Conservation (phyloP, 139 green algal genomes). For the Chlamydomonas schloesseri region DNA sequence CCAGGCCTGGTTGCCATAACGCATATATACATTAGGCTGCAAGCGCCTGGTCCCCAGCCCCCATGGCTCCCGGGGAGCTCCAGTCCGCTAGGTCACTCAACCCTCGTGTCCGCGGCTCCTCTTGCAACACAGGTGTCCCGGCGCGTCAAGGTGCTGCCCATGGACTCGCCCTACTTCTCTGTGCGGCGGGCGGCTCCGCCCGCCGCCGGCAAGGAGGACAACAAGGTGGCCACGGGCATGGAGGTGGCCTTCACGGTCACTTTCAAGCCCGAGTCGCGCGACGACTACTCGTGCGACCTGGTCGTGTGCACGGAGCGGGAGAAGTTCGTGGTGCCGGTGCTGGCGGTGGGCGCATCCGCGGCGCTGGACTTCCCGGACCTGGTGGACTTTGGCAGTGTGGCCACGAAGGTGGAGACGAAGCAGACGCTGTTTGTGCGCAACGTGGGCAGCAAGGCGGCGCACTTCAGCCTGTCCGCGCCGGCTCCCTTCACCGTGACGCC, state of each 20-base stretch:
- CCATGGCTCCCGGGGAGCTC: no score
- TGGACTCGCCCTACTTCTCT: slow-evolving; percentile 69
- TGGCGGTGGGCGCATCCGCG: slow-evolving; percentile 55
- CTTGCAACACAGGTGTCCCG: slow-evolving; percentile 82
- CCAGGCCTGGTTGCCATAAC: no score
- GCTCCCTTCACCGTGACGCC: slow-evolving; percentile 73
- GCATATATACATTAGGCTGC: no score
- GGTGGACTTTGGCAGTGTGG: slow-evolving; percentile 62
- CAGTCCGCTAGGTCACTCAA: no score
- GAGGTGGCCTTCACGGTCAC: slow-evolving; percentile 74
- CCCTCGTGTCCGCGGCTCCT: no score
- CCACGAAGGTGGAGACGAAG: slow-evolving; percentile 54
- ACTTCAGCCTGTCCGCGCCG: slow-evolving; percentile 66
- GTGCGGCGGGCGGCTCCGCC: slow-evolving; percentile 45
- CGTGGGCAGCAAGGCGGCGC: slow-evolving; percentile 66
- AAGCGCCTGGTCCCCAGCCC: no score
- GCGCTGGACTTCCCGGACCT: slow-evolving; percentile 82
- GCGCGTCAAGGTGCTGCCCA: slow-evolving; percentile 68
- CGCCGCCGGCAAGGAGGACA: slow-evolving; percentile 48
- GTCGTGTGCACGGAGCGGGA: slow-evolving; percentile 86
- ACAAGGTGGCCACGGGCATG: slow-evolving; percentile 86
- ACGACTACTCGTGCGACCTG: slow-evolving; percentile 75
- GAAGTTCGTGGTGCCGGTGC: slow-evolving; percentile 85
- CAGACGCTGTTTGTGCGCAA: slow-evolving; percentile 79
- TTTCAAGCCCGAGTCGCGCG: slow-evolving; percentile 62